Conservation (phyloP, 73 alveolate species). For the Durusdinium trenchii region DNA sequence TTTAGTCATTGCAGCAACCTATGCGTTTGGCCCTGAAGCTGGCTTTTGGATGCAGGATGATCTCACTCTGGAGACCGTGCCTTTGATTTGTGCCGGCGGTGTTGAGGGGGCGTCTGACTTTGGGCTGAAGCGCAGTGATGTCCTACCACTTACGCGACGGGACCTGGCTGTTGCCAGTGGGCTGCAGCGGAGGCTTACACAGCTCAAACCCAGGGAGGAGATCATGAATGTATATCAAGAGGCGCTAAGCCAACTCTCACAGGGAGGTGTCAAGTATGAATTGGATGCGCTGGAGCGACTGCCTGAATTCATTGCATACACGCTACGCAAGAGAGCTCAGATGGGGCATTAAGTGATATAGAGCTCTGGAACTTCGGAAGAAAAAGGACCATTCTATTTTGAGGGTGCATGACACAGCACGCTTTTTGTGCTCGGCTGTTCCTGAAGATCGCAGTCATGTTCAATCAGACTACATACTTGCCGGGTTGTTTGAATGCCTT, state of each 20-base stretch:
- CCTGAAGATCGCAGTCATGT: too few species aligned
- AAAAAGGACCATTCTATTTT: background rate
- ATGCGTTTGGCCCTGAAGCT: slow-evolving; percentile 67
- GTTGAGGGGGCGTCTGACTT: slow-evolving; percentile 46
- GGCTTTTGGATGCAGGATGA: slow-evolving; percentile 85
- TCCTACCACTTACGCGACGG: slow-evolving; percentile 4
- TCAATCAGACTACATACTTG: background rate
- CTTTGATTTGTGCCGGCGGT: slow-evolving; percentile 70
- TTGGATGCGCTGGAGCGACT: slow-evolving; percentile 73
- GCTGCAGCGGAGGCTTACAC: slow-evolving; percentile 45
- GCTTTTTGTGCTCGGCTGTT: background rate
- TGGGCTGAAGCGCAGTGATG: slow-evolving; percentile 44
- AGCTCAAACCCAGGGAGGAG: background rate
- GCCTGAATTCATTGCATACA: slow-evolving; percentile 44
- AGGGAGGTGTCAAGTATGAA: slow-evolving; percentile 46
- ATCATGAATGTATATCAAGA: background rate
- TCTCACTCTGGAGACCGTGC: slow-evolving; percentile 46
- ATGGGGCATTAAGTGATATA: background rate
- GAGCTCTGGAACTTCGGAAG: background rate
- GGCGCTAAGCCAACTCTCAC: slow-evolving; percentile 50
- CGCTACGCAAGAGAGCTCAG: slow-evolving; percentile 2
- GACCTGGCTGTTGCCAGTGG: slow-evolving; percentile 55
- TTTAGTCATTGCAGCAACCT: slow-evolving; percentile 73
- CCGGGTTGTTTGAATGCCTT: too few species aligned
- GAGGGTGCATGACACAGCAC: background rate